Evolutionary conservation across 345 rosid genomes (phyloP).

Genomic region (Punica granatum): DNA sequence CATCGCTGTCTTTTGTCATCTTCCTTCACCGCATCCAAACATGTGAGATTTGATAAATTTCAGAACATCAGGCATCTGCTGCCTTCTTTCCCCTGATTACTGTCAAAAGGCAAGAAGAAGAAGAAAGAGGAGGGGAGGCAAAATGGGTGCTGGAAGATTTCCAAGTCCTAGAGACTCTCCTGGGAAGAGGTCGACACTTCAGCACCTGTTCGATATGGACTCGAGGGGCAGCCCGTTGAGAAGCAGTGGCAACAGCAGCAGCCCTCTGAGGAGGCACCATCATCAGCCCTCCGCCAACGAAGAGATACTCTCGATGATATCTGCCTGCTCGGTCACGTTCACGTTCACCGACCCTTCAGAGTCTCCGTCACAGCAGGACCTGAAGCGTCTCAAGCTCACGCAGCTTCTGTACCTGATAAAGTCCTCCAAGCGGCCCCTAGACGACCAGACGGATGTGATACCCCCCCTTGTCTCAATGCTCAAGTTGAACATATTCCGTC

Average conservation of each 20-base stretch:
- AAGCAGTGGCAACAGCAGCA: neutral
- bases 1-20: slow-evolving; percentile 24
- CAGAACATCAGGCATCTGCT: slow-evolving; percentile 11
- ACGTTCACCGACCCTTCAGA: slow-evolving; percentile 42
- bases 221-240: slow-evolving; percentile 10
- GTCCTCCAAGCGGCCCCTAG: slow-evolving; percentile 22
- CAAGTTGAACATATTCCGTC: slow-evolving; percentile 44
- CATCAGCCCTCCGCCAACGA: slow-evolving; percentile 17
- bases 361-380: slow-evolving; percentile 44
- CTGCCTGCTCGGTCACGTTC: slow-evolving; percentile 29
- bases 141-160: slow-evolving; percentile 32
- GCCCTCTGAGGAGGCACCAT: neutral
- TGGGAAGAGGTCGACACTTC: slow-evolving; percentile 24
- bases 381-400: slow-evolving; percentile 37
- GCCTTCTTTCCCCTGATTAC: neutral
- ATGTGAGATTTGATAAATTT: slow-evolving; percentile 2
- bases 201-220: slow-evolving; percentile 36
- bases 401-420: slow-evolving; percentile 34
- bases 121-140: slow-evolving; percentile 1
- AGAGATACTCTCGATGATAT: slow-evolving; percentile 29
- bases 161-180: slow-evolving; percentile 25
- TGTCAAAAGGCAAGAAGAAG: neutral
- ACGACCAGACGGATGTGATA: slow-evolving; percentile 14
- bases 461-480: slow-evolving; percentile 42
- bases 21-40: slow-evolving; percentile 8